Evolutionary conservation across 2,329 filamentous ascomycete genomes (phyloP).

Genomic region (Amphichorda felina): DNA sequence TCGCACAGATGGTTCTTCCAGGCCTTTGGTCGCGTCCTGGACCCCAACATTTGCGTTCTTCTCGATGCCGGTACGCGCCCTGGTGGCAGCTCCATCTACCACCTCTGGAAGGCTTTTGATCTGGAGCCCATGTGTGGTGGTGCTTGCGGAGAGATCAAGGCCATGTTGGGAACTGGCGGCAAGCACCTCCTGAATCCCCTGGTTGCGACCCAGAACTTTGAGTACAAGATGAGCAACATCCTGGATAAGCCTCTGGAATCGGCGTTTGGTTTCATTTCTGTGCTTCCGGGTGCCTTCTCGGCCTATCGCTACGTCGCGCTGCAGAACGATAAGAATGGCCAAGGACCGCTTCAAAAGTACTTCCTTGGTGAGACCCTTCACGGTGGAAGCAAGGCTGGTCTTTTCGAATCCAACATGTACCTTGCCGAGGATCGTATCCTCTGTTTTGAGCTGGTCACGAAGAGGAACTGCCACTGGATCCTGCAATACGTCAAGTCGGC

Average conservation of each 20-base stretch:
- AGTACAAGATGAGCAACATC: constrained; percentile 99
- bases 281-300: constrained; percentile 95
- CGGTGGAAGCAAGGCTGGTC: constrained; percentile 78
- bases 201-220: constrained; percentile 94
- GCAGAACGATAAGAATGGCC: constrained; percentile 91
- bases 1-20: constrained; percentile 99
- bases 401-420: constrained; percentile 99
- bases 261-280: constrained; percentile 94
- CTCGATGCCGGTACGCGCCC: constrained; percentile 94
- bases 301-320: constrained; percentile 90
- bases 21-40: constrained; percentile 81
- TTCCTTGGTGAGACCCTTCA: constrained; percentile 96
- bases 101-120: constrained; percentile 97
- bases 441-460: constrained; percentile 95
- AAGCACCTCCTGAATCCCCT: constrained; percentile 87
- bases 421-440: constrained; percentile 97
- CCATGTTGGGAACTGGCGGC: constrained; percentile 77
- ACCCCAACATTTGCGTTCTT: constrained; percentile 94
- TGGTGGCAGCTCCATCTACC: constrained; percentile 89
- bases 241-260: constrained; percentile 96
- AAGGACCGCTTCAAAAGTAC: constrained; percentile 91
- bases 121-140: constrained; percentile 95
- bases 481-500: constrained; percentile 97
- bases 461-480: constrained; percentile 95
- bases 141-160: constrained; percentile 97